Evolutionary conservation across 371 early-diverging fungal genomes (phyloP), one percentile per base, ranked within the genome.

Genomic region (Actinomucor elegans): DNA sequence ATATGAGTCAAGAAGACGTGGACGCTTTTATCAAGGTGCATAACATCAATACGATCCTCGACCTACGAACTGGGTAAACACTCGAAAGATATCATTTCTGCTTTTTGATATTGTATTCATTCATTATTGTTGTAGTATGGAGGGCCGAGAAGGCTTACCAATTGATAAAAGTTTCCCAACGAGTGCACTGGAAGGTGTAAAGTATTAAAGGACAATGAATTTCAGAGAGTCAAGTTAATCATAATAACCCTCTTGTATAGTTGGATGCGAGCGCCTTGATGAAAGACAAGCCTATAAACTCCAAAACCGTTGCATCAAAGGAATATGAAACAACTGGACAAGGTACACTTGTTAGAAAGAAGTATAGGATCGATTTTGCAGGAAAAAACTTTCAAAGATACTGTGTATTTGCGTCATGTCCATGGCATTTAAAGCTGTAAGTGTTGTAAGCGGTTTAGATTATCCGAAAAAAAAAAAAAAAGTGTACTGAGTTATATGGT

Each of bases 311-410:
- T 23, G 11, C 7, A 26, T 33, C 34, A 1, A 33, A 47, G 14
- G 37, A 43, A 11, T 38, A 37, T 15, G 50, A 48, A 18, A 52
- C 55, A 20, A 55, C 48, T 14, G 52, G 49, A 10, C 42, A 46
- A 0, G 53, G 51, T 5, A 56, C 41, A 7, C 33, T 57, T 9
- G 27, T 57, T 11, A 26, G 72, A 31, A 61, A 63, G 31, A 77
- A 73, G 29, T 69, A 64, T 29, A 49, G 64, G 18, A 52, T 78
- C 27, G 67, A 73, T 52, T 71, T 75, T 53, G 73, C 69, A 18
- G 75, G 78, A 42, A 56, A 55, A 27, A 71, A 65, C 31, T 78
- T 74, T 38, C 63, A 78, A 49, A 59, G 69, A 33, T 55, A 78
- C 42, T 73, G 67, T 14, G 57, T 78, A 0, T 78, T 71, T 55